Percentiles rank a stretch among this genome's conserved stretches.
Conservation (phyloP, 805 yeast genomes). For the Peterozyma xylosa region DNA sequence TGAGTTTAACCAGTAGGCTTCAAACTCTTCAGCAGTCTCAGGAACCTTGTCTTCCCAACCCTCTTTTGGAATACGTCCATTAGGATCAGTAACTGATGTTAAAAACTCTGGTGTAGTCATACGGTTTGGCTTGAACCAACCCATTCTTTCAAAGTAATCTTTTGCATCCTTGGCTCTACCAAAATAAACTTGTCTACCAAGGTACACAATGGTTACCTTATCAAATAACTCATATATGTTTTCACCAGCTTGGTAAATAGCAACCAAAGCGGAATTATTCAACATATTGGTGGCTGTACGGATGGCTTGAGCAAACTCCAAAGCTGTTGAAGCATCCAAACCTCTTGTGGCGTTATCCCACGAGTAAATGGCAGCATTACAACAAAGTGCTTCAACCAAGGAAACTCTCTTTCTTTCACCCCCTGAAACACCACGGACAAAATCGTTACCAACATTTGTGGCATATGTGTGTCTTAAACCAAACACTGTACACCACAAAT, state of each 20-base stretch:
- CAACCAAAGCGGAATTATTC: slow-evolving; percentile 53
- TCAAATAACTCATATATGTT: slow-evolving; percentile 55
- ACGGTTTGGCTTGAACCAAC: slow-evolving; percentile 52
- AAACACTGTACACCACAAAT: slow-evolving; percentile 42
- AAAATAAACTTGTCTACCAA: slow-evolving; percentile 54
- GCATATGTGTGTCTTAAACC: slow-evolving; percentile 57
- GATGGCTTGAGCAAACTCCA: slow-evolving; percentile 54
- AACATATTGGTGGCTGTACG: slow-evolving; percentile 51
- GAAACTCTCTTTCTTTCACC: slow-evolving; percentile 70
- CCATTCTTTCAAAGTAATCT: slow-evolving; percentile 50
- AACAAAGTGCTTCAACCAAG: slow-evolving; percentile 53
- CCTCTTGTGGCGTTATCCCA: slow-evolving; percentile 74
- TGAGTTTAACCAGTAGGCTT: slow-evolving; percentile 48
- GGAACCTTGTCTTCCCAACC: slow-evolving; percentile 52
- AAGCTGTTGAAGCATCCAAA: slow-evolving; percentile 67
- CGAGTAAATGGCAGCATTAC: slow-evolving; percentile 46
- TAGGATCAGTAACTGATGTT: slow-evolving; percentile 63
- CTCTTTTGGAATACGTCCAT: slow-evolving; percentile 40
- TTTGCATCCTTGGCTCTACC: slow-evolving; percentile 49
- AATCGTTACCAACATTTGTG: slow-evolving; percentile 38
- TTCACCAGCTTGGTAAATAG: slow-evolving; percentile 64
- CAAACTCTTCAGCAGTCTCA: slow-evolving; percentile 49
- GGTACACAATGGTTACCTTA: slow-evolving; percentile 49
- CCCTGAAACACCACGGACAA: slow-evolving; percentile 64
- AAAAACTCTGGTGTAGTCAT: slow-evolving; percentile 64